phyloP scores from a whole-genome alignment of 768 basidiomycete genomes.

The Hericium rajendrae region DNA sequence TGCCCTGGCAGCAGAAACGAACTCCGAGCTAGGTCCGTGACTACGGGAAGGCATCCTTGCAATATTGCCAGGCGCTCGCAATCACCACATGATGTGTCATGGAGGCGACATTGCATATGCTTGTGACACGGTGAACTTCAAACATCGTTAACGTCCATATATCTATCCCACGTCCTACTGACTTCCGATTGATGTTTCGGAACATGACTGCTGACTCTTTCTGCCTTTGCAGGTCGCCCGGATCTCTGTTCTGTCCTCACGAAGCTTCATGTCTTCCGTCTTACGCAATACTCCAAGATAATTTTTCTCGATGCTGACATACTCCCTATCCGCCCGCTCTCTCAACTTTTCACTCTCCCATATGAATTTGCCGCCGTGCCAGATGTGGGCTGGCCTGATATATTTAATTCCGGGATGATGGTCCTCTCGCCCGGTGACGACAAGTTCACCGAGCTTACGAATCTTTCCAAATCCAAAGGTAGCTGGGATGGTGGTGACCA shows the following conservation, averaged over 20 bases:
- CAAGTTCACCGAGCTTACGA: conserved; percentile 69
- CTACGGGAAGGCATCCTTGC: no score
- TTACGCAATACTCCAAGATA: conserved; percentile 76
- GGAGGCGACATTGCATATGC: neutral
- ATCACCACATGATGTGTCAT: neutral
- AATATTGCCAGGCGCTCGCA: no score
- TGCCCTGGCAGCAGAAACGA: no score
- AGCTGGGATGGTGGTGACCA: conserved; percentile 99
- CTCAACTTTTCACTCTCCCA: conserved; percentile 81
- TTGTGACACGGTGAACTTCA: neutral
- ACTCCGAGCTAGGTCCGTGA: no score
- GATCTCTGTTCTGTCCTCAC: conserved; percentile 92
- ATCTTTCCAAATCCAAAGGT: conserved; percentile 67
- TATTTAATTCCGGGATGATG: conserved; percentile 96
- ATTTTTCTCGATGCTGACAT: conserved; percentile 91
- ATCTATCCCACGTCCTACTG: neutral
- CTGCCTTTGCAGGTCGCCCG: conserved; percentile 60
- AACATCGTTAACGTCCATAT: neutral
- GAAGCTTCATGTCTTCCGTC: conserved; percentile 92
- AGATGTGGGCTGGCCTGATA: conserved; percentile 99
- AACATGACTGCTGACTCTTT: neutral
- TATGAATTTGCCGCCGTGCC: conserved; percentile 88
- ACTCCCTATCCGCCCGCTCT: conserved; percentile 78
- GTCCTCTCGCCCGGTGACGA: conserved; percentile 75
- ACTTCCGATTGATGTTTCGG: neutral